Base-by-base conservation (phyloP, 2,329 filamentous ascomycete species). In the Fusarium ramigenum region DNA sequence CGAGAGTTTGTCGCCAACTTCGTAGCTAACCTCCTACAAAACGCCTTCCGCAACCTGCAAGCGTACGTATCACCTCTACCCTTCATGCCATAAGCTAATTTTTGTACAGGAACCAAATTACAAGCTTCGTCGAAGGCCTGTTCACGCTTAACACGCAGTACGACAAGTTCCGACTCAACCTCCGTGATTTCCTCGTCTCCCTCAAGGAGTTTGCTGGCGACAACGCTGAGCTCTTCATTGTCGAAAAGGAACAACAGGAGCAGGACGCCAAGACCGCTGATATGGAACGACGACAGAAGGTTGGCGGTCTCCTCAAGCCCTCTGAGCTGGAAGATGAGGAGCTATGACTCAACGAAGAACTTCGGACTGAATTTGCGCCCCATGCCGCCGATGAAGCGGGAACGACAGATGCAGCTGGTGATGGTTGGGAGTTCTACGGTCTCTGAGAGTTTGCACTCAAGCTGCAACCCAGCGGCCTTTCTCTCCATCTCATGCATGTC, bases 181-280 rank as follows among this genome's bases (percentile, higher is more conserved):
- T 99, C 59, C 94, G 96, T 75, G 96, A 99, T 84, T 99, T 99
- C 89, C 86, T 99, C 76, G 97, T 99, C 78, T 97, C 95, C 28
- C 87, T 99, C 76, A 97, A 98, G 85, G 97, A 99, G 83, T 99
- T 98, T 72, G 92, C 94, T 2, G 96, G 94, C 59, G 96, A 99
- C 83, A 98, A 98, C 78, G 91, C 96, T 2, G 96, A 99, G 80
- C 88, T 99, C 15, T 99, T 93, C 83, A 91, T 93, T 8, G 95
- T 97, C 66, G 96, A 99, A 83, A 95, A 97, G 82, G 96, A 99
- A 83, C 93, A 97, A 82, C 94, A 95, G 73, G 92, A 96, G 69
- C 91, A 91, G 74, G 93, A 96, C 77, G 93, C 93, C 52, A 94
- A 95, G 82, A 91, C 93, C 54, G 93, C 94, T 28, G 97, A 99